phyloP scores from a whole-genome alignment of 495 filamentous ascomycete genomes.

The Ramalina intermedia region DNA sequence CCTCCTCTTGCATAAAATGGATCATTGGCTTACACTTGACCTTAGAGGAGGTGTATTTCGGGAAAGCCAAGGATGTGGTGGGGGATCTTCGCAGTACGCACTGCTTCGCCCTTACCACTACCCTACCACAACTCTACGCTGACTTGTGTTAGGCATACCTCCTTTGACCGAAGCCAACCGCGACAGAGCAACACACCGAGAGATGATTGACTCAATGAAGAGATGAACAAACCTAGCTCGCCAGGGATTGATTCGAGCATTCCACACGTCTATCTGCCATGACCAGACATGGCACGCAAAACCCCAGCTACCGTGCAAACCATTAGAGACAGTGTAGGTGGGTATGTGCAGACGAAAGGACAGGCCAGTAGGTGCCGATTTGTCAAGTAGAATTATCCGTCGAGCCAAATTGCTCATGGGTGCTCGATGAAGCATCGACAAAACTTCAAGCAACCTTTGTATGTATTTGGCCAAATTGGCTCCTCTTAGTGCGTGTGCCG shows the following conservation, averaged over 20 bases:
- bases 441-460: too few species aligned
- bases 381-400: not conserved
- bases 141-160: slow-evolving; percentile 39
- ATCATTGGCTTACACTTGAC: slow-evolving; percentile 6
- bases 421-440: too few species aligned
- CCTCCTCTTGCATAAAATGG: not conserved
- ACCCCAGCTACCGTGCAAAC: not conserved
- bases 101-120: not conserved
- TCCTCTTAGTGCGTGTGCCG: too few species aligned
- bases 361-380: too few species aligned
- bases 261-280: too few species aligned
- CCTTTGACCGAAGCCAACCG: slow-evolving; percentile 73
- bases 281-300: too few species aligned
- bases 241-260: not conserved
- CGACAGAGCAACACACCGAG: slow-evolving; percentile 74
- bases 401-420: too few species aligned
- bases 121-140: not conserved
- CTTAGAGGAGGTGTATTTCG: slow-evolving; percentile 92
- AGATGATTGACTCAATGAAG: slow-evolving; percentile 53
- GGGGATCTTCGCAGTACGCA: slow-evolving; percentile 78
- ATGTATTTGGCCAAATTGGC: too few species aligned
- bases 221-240: slow-evolving; percentile 3
- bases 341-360: not conserved
- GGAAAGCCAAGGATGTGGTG: slow-evolving; percentile 98
- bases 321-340: not conserved